These are phyloP conservation scores for Lippia alba DNA, from an alignment of 305 asterid genomes.

Conservation along the genomic window DNA sequence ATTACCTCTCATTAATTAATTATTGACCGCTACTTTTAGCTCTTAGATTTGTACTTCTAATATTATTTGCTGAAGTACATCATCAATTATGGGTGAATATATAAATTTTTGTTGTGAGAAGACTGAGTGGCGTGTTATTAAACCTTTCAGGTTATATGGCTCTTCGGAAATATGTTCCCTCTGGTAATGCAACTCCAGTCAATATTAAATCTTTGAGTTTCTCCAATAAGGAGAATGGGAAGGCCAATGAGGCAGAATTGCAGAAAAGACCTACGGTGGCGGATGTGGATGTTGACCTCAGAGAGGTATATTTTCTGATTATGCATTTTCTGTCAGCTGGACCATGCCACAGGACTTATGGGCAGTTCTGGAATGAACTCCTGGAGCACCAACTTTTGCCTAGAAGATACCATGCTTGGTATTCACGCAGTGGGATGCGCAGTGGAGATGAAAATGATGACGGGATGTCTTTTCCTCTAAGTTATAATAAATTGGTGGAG, in stretches of 20 bases:
- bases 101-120: conserved; percentile 12
- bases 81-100: conserved; percentile 12
- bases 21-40: background rate
- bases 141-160: conserved; percentile 73
- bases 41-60: background rate
- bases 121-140: conserved; percentile 13
- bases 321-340: conserved; percentile 98
- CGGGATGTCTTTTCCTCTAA: conserved; percentile 87
- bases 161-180: conserved; percentile 73
- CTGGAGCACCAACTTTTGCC: conserved; percentile 96
- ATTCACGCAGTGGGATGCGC: conserved; percentile 78
- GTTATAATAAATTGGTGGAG: conserved; percentile 77
- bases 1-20: conserved; percentile 1
- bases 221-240: conserved; percentile 69
- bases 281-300: conserved; percentile 76
- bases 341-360: conserved; percentile 90
- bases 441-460: conserved; percentile 92
- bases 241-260: conserved; percentile 56
- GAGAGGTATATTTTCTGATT: conserved; percentile 90
- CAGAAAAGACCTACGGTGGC: conserved; percentile 58
- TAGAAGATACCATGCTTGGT: conserved; percentile 97
- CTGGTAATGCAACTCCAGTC: conserved; percentile 61
- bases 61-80: conserved; percentile 14
- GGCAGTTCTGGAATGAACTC: conserved; percentile 98
- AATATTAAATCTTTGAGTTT: conserved; percentile 70